phyloP scores from a whole-genome alignment of 78 protist species.

The Salpingoeca rosetta region DNA sequence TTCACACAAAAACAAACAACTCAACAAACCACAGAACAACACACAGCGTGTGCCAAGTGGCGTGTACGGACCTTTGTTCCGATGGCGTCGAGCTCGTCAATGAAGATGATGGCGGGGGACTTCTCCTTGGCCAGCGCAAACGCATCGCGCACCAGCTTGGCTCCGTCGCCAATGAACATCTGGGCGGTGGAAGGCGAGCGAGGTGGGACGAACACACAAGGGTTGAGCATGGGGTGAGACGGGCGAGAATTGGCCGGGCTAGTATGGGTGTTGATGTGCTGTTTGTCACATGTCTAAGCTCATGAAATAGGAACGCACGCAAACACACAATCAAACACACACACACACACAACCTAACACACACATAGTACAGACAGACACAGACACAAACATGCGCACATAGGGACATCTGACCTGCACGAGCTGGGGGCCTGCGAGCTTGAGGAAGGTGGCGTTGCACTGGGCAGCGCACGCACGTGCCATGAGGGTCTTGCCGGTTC shows the following conservation, averaged over 20 bases:
- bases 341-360: too few species aligned
- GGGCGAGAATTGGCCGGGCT: too few species aligned
- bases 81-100: slow-evolving; percentile 99
- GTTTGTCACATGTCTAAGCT: too few species aligned
- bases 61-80: slow-evolving; percentile 98
- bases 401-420: too few species aligned
- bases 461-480: slow-evolving; percentile 99
- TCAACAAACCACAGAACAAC: not conserved
- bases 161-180: slow-evolving; percentile 99
- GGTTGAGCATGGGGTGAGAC: too few species aligned
- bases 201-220: too few species aligned
- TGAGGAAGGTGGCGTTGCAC: slow-evolving; percentile 89
- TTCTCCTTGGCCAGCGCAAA: slow-evolving; percentile 98
- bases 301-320: too few species aligned
- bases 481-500: slow-evolving; percentile 95
- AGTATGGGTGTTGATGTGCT: too few species aligned
- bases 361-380: too few species aligned
- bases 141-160: slow-evolving; percentile 98
- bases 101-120: slow-evolving; percentile 94
- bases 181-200: slow-evolving; percentile 21
- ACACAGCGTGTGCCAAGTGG: slow-evolving; percentile 49
- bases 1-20: not conserved
- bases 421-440: slow-evolving; percentile 97
- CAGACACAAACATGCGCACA: too few species aligned
- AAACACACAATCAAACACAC: too few species aligned